Evolutionary conservation across 768 basidiomycete genomes (phyloP), one percentile per base, ranked within the genome.

Genomic region (Trametes cinnabarina): DNA sequence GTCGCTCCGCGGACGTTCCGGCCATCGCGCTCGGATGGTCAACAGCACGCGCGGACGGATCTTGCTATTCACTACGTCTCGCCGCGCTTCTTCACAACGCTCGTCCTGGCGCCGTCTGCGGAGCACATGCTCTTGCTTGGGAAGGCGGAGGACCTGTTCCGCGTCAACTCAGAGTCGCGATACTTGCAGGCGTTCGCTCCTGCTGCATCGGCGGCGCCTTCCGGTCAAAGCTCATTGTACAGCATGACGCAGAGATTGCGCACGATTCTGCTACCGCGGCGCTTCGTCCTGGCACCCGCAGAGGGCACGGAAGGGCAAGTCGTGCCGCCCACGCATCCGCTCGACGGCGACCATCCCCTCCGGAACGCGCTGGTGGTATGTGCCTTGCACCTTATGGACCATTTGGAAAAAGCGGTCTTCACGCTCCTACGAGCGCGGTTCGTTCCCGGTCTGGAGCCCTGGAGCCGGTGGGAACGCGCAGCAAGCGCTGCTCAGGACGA

Each of bases 381-480:
- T 42, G 47, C 60, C n/a, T 53, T 71, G 25, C 66, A 72, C 17
- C 9, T 66, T 3, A 44, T 76, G 3, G 76, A 74, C n/a, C 43
- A 49, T 0, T 6, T 82, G 8, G 80, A 83, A 65, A 65, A 67
- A 54, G 59, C 46, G 56, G 51, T 79, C 1, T 85, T 82, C 61
- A 43, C 57, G 0, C 22, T 69, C 3, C 60, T 68, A 6, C 62
- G 72, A 0, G 86, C 82, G 17, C 70, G 81, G 46, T 76, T 82
- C 40, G 80, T 86, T 0, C 61, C 59, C 12, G 83, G 82, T 1
- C 66, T 74, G 23, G 85, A 86, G 65, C 83, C 84, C 6, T 86
- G 84, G 84, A 66, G 63, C 28, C 66, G 71, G 43, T 81, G 83
- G 85, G 68, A 76, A 28, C 66, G 79, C 26, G 67, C 63, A 3